Evolutionary conservation across 176 grass and related monocot species (phyloP).

Genomic region (Thalia dealbata): DNA sequence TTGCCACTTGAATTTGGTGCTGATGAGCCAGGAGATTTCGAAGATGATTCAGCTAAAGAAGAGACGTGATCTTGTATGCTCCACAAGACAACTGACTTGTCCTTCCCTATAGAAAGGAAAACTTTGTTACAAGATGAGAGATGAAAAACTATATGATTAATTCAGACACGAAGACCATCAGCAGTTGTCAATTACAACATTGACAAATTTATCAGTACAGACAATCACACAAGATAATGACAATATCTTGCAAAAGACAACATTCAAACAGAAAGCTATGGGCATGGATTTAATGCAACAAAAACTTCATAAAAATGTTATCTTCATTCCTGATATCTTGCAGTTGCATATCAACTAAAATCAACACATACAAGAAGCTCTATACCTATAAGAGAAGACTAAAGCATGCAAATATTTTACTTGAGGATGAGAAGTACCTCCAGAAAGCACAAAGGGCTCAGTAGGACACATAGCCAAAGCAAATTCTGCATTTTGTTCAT

Average conservation of each 20-base stretch:
- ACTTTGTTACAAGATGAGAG: background rate
- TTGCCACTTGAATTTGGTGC: constrained; percentile 51
- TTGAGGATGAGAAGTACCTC: constrained; percentile 45
- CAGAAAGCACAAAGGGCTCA: constrained; percentile 80
- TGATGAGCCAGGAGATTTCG: constrained; percentile 32
- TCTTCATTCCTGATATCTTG: background rate
- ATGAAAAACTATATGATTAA: background rate
- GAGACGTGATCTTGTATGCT: constrained; percentile 86
- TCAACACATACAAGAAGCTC: background rate
- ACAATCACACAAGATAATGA: background rate
- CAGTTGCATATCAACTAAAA: background rate
- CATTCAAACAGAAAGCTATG: background rate
- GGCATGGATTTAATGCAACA: background rate
- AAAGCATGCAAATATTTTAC: background rate
- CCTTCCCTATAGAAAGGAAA: constrained; percentile 44
- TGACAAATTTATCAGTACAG: background rate
- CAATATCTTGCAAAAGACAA: background rate
- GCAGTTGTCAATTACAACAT: background rate
- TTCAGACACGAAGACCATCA: background rate
- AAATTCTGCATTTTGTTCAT: constrained; percentile 89
- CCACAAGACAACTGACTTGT: constrained; percentile 87
- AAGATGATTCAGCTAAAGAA: constrained; percentile 45
- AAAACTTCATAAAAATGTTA: background rate
- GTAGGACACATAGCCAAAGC: constrained; percentile 89
- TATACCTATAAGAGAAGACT: background rate